Evolutionary conservation across 805 yeast species (phyloP), one percentile per base, ranked within the genome.

Genomic region (Saturnispora quitensis): DNA sequence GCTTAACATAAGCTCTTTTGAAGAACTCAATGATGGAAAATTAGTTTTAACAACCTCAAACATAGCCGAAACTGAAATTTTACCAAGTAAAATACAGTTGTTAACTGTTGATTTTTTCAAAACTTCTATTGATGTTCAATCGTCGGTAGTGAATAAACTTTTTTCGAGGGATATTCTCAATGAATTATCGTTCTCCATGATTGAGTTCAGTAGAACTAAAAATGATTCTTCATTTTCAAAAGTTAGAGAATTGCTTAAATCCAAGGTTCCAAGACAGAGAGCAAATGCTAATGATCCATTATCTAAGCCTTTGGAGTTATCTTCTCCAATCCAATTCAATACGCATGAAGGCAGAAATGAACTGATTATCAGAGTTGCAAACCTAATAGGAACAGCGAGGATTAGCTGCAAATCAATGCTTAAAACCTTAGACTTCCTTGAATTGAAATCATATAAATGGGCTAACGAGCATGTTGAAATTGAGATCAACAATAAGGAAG

Each of bases 211-310:
- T 24, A 24, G 8, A 3, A 12, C 22, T 18, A 18, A 38, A 17
- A 18, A 38, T 38, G 24, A 18, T n/a, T n/a, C 8, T 18, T 38
- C 42, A 17, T 44, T 45, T 27, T 15, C 12, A 18, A 38, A 43
- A 13, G 40, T 50, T 2, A 50, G 25, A 15, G 43, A 45, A 12
- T 20, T 48, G 18, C 48, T 52, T 12, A 48, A 45, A 42, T 43
- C 24, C 6, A 51, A 49, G 46, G 18, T 31, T 15, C 56, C 56
- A 20, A 44, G 48, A 10, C 52, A 51, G 36, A 38, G 54, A 24
- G 35, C 34, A 2, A 17, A 42, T 20, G 45, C 50, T 15, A 42
- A 20, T 20, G 51, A 50, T 27, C 38, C 38, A n/a, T 44, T 50
- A 15, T 8, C 13, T 10, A 13, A 22, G 13, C 42, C 44, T 8